phyloP scores from a whole-genome alignment of 148 eudicot species.

The Vaccinium vitisidaea region DNA sequence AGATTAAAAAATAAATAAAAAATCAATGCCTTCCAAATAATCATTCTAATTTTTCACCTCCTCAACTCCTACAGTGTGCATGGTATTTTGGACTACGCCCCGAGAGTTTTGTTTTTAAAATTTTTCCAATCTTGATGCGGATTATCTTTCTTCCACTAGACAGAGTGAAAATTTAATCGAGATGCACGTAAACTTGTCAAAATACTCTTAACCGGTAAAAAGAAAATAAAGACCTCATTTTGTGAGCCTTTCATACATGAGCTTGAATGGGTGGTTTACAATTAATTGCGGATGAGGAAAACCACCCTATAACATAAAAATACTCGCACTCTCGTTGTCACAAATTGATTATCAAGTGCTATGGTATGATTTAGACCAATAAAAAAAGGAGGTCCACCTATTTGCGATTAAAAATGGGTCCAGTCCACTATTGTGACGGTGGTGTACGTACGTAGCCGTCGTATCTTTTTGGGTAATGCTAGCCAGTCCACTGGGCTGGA shows the following conservation, averaged over 20 bases:
- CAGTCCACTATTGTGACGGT: neutral
- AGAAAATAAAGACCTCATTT: too few relatives aligned
- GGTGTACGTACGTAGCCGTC: too few relatives aligned
- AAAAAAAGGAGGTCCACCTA: neutral
- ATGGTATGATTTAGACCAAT: neutral
- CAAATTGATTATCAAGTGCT: neutral
- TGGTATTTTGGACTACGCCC: neutral
- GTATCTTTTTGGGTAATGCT: too few relatives aligned
- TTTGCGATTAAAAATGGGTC: neutral
- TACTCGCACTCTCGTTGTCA: neutral
- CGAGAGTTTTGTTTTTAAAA: fast-evolving
- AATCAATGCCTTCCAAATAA: neutral
- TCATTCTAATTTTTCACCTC: neutral
- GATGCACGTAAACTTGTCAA: too few relatives aligned
- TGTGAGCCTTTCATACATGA: constrained; percentile 12
- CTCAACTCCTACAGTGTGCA: neutral
- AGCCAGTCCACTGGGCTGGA: neutral
- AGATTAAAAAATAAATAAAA: too few relatives aligned
- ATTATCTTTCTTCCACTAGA: neutral
- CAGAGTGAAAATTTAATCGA: too few relatives aligned
- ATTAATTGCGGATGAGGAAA: neutral
- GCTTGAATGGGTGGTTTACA: constrained; percentile 17
- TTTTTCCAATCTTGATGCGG: neutral
- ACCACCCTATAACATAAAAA: neutral
- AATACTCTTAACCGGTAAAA: too few relatives aligned